Evolutionary conservation across 164 flowering plant genomes (phyloP).

Genomic region (Vitis riparia): DNA sequence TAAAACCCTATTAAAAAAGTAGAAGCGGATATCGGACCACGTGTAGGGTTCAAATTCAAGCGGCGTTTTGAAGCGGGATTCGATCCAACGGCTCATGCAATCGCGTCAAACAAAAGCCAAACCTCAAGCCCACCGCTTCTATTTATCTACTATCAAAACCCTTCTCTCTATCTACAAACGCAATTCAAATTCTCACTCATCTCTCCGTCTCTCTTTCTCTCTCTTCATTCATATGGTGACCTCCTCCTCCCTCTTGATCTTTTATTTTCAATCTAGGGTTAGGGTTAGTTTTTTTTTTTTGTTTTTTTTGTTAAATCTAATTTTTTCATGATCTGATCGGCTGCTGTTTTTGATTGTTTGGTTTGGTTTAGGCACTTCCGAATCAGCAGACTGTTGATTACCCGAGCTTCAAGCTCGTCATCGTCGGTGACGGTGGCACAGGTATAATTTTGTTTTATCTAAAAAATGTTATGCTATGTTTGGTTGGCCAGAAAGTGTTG

Average conservation of each 20-base stretch:
- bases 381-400: slow-evolving; percentile 15
- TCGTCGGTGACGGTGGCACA: slow-evolving; percentile 18
- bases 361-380: background rate
- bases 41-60: background rate
- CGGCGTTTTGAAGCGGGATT: slow-evolving; percentile 1
- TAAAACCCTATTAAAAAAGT: background rate
- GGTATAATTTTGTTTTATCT: background rate
- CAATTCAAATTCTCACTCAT: background rate
- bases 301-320: background rate
- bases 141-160: background rate
- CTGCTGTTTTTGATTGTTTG: too few relatives aligned
- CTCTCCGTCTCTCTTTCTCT: background rate
- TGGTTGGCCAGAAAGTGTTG: background rate
- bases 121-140: background rate
- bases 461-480: background rate
- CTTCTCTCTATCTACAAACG: background rate
- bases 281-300: background rate
- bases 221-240: background rate
- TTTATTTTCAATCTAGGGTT: background rate
- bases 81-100: slow-evolving; percentile 1
- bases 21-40: background rate
- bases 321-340: background rate
- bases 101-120: slow-evolving; percentile 6
- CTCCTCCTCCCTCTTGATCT: background rate
- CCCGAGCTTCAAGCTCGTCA: slow-evolving; percentile 15